Percentiles rank a stretch among this genome's conserved stretches.
These are phyloP conservation scores for Plasmodium adleri DNA, from an alignment of 169 alveolate species.

Conservation along the genomic window DNA sequence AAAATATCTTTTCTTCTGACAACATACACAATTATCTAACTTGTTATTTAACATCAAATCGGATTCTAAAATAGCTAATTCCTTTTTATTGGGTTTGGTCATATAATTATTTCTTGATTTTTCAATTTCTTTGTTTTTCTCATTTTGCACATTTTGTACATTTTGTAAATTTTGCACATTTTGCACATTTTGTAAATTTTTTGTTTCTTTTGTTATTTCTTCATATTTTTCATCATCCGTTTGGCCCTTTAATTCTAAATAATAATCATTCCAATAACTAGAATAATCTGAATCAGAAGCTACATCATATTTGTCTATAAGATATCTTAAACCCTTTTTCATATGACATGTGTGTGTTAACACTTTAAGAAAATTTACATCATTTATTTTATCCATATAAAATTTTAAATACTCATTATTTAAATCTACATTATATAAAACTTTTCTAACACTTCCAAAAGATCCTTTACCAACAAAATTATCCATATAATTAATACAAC, in stretches of 20 bases:
- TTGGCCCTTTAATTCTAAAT: no score
- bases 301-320: not conserved
- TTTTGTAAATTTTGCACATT: no score
- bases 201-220: not conserved
- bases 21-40: constrained; percentile 49
- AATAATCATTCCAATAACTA: no score
- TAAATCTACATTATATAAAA: constrained; percentile 55
- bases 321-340: not conserved
- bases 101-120: not conserved
- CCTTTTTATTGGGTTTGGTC: not conserved
- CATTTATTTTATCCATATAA: constrained; percentile 58
- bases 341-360: not conserved
- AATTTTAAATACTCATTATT: constrained; percentile 47
- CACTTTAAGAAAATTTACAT: constrained; percentile 35
- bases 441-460: constrained; percentile 57
- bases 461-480: constrained; percentile 69
- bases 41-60: constrained; percentile 4
- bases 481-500: constrained; percentile 55
- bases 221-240: no score
- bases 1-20: constrained; percentile 36
- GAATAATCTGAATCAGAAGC: not conserved
- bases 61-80: not conserved
- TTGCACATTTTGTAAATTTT: not conserved
- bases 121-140: constrained; percentile 1
- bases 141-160: not conserved